These are phyloP conservation scores for Aspergillus conjunctus DNA, from an alignment of 495 filamentous ascomycete genomes.

Conservation along the genomic window DNA sequence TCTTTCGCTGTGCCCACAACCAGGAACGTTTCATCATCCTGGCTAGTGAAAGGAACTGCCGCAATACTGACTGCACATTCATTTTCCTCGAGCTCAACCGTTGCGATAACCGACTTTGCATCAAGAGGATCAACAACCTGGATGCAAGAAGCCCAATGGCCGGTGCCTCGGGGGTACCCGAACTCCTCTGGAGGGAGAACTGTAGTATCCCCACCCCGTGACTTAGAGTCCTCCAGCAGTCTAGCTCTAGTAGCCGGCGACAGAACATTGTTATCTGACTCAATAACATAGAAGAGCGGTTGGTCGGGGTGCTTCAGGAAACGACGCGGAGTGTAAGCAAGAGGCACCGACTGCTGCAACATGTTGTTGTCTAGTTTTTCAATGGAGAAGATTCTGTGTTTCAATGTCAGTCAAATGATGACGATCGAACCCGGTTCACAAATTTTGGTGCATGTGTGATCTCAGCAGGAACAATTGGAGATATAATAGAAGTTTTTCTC, in stretches of 20 bases:
- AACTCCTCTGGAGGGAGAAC: slow-evolving; percentile 80
- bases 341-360: slow-evolving; percentile 81
- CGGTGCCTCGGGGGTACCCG: slow-evolving; percentile 78
- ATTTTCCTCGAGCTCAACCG: slow-evolving; percentile 82
- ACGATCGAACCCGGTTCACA: background rate
- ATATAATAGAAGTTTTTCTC: slow-evolving; percentile 49
- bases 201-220: slow-evolving; percentile 69
- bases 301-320: slow-evolving; percentile 87
- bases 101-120: slow-evolving; percentile 70
- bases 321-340: slow-evolving; percentile 87
- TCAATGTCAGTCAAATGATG: slow-evolving; percentile 33
- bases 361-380: slow-evolving; percentile 85
- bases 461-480: slow-evolving; percentile 82
- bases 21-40: slow-evolving; percentile 87
- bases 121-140: slow-evolving; percentile 81
- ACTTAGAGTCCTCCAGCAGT: slow-evolving; percentile 64
- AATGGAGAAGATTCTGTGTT: slow-evolving; percentile 79
- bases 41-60: slow-evolving; percentile 79
- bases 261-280: slow-evolving; percentile 88
- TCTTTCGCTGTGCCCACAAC: slow-evolving; percentile 93
- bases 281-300: slow-evolving; percentile 88
- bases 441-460: slow-evolving; percentile 24
- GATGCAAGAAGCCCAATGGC: slow-evolving; percentile 95
- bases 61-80: slow-evolving; percentile 88
- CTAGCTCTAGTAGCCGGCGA: slow-evolving; percentile 69